phyloP scores from a whole-genome alignment of 1,284 basidiomycete genomes.

The Porphyrellus sp. region DNA sequence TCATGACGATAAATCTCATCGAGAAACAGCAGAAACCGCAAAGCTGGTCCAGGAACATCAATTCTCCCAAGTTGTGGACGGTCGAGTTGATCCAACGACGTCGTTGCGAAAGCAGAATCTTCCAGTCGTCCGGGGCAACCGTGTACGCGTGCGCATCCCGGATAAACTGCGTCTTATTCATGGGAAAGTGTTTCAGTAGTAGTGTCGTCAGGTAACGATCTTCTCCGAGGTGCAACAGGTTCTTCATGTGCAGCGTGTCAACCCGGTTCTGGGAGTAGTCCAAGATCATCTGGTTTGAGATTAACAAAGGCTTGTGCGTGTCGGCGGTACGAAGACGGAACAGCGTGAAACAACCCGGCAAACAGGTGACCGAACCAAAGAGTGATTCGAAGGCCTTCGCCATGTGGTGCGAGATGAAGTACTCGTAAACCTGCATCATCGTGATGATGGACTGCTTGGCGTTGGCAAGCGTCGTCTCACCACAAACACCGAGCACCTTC shows the following conservation, averaged over 20 bases:
- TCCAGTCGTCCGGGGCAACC: conserved; percentile 91
- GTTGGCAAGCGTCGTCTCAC: conserved; percentile 88
- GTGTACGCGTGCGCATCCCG: conserved; percentile 91
- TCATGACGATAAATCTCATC: conserved; percentile 97
- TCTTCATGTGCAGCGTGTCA: conserved; percentile 98
- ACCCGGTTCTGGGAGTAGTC: conserved; percentile 97
- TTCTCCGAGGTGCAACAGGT: conserved; percentile 93
- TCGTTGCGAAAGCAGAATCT: conserved; percentile 92
- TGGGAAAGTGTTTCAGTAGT: conserved; percentile 90
- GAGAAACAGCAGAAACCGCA: conserved; percentile 98
- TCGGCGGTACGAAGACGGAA: conserved; percentile 93
- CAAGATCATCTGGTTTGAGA: conserved; percentile 85
- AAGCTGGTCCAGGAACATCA: conserved; percentile 89
- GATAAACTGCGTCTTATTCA: conserved; percentile 92
- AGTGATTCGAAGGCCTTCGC: conserved; percentile 97
- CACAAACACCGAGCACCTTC: conserved; percentile 90
- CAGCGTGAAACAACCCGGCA: conserved; percentile 96
- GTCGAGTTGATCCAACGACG: conserved; percentile 99
- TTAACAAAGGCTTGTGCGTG: conserved; percentile 84
- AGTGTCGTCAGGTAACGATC: conserved; percentile 97
- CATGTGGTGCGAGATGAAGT: conserved; percentile 96
- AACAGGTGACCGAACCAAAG: conserved; percentile 97
- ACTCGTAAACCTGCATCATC: conserved; percentile 99
- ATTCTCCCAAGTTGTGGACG: conserved; percentile 93
- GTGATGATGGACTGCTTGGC: conserved; percentile 92